Base-by-base conservation (phyloP, 2,329 filamentous ascomycete genomes). In the Chalaropsis ovoidea region DNA sequence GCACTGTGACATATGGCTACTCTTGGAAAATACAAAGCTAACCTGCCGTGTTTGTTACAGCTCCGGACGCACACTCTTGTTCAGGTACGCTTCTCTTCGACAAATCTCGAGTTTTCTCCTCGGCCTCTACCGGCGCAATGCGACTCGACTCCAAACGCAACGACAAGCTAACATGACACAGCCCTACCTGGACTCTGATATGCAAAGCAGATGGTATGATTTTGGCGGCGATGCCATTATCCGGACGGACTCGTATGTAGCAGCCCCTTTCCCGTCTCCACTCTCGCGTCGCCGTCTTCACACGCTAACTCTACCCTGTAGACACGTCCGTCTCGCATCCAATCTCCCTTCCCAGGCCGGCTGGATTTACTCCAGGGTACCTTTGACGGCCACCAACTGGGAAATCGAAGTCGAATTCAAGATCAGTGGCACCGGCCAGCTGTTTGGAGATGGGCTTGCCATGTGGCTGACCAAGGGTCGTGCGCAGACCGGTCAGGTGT, bases 151-250 rank as follows among this genome's bases (percentile, higher is more conserved):
- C 45, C n/a, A 3, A 58, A 19, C 27, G 39, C 27, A 39, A 22
- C 54, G 6, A 10, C 15, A 31, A 42, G 65, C 69, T 71, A 61
- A 69, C 68, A 64, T 49, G 65, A 70, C 64, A 69, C 73, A 96
- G 88, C 94, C 94, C 69, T 99, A 96, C 77, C 85, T 99, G 71
- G 94, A 99, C 78, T 94, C 91, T 68, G 94, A 97, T 76, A 92
- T 97, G 87, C 89, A 95, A 79, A 96, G 90, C 79, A 87, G 94
- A 74, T 99, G 94, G 93, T 99, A 93, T 78, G 94, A 99, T 79
- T 99, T 95, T 82, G 94, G 94, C 74, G 94, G 93, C 74, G 91
- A 96, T 78, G 90, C 93, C 49, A 87, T 99, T 72, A 83, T 96
- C 72, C 80, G 84, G 71, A 85, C 84, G 69, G 84, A 87, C 74